Conservation (phyloP, 176 grass and related monocot species). For the Rhynchospora breviuscula region DNA sequence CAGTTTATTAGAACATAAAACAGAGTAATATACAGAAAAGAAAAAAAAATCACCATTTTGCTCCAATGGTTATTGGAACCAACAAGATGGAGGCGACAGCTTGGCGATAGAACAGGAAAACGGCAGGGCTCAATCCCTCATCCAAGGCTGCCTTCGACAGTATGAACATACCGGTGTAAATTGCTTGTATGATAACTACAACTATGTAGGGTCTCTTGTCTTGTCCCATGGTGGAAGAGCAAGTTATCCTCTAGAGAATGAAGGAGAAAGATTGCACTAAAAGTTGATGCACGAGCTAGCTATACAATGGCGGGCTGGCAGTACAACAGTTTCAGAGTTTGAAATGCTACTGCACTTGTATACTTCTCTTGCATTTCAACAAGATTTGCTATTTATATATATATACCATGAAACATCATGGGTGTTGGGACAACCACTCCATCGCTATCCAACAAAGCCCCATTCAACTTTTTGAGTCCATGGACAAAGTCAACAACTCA, state of each 20-base stretch:
- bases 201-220: constrained; percentile 50
- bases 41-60: constrained; percentile 23
- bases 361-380: too few species aligned
- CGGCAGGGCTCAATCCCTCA: constrained; percentile 49
- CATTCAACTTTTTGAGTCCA: background rate
- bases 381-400: background rate
- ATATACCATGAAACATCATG: background rate
- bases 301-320: background rate
- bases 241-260: background rate
- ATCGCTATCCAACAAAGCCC: background rate
- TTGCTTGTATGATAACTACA: constrained; percentile 53
- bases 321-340: background rate
- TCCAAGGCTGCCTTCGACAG: constrained; percentile 66
- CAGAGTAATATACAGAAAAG: background rate
- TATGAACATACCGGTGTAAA: constrained; percentile 62
- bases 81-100: constrained; percentile 39
- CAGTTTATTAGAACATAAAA: background rate
- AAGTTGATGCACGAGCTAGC: background rate
- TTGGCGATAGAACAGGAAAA: constrained; percentile 92
- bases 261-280: background rate
- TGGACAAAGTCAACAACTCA: background rate
- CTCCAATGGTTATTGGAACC: constrained; percentile 40
- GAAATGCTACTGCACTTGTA: background rate
- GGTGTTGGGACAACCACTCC: background rate
- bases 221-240: background rate